Base-by-base conservation (phyloP, 1,139 yeast species). In the Geotrichum citri-aurantii region DNA sequence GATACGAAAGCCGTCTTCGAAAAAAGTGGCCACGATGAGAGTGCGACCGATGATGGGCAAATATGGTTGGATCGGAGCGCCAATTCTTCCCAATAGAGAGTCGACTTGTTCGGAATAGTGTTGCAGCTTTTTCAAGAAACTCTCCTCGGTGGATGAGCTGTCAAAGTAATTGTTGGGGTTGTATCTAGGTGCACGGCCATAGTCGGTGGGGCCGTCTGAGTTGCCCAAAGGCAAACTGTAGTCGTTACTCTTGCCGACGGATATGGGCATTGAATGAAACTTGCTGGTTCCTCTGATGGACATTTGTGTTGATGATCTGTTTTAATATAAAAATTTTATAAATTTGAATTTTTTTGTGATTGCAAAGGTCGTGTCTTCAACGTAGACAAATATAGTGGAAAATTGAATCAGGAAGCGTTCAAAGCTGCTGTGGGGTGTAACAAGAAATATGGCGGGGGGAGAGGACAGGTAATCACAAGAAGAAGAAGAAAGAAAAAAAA, bases 1-100 rank as follows among this genome's bases (percentile, higher is more conserved):
- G 68, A 93, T 89, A 72, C 99, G 81, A 61, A 87, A 72, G 1
- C 97, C 84, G 70, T 93, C 99, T 73, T 93, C 99, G 67, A 85
- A 83, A 71, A 92, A 93, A 0, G 99, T 93, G 56, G 96, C 97
- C 61, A 93, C 97, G 65, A 93, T 91, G 67, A 92, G 82, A 62
- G 89, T 85, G 61, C 99, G 81, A 31, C 97, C 98, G 65, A 93
- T 81, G 26, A 86, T 84, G 14, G 98, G 98, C 59, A 77, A 68
- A 59, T 71, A 73, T 27, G 79, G 78, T 68, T 73, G 72, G 58
- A 76, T 61, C 4, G 79, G 78, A 24, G 69, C 70, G 33, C 76
- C 73, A 21, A 71, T 57, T 44, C 64, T 63, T 58, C 77, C 77
- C 40, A 75, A 64, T 42, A 66, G 55, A 54, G 68, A 64, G 63